phyloP scores from a whole-genome alignment of 1,284 basidiomycete genomes.

The Microstroma glucosiphilum region DNA sequence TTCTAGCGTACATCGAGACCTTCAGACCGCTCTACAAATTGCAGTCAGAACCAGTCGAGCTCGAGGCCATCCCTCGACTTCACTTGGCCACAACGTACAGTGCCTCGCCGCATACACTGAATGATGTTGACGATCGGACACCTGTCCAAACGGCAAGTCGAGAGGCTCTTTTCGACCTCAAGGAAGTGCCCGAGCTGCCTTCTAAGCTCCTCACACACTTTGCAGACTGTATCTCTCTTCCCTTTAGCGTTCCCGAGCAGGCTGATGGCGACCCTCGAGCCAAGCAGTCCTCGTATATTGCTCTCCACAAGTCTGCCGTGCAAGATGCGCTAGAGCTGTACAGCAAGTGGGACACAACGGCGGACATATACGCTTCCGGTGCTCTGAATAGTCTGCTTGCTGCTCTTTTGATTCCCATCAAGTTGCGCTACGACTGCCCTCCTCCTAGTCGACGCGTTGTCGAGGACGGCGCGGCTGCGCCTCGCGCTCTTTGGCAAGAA shows the following conservation, averaged over 20 bases:
- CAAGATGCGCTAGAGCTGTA: slow-evolving; percentile 67
- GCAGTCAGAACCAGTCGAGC: slow-evolving; percentile 42
- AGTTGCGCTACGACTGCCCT: slow-evolving; percentile 89
- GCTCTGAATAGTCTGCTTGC: slow-evolving; percentile 76
- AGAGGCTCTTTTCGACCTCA: slow-evolving; percentile 62
- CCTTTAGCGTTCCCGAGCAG: slow-evolving; percentile 59
- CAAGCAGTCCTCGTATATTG: slow-evolving; percentile 74
- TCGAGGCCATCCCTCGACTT: slow-evolving; percentile 62
- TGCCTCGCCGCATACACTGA: slow-evolving; percentile 73
- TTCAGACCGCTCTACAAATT: slow-evolving; percentile 53
- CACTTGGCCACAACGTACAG: slow-evolving; percentile 75
- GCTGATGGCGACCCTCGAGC: not conserved
- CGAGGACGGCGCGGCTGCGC: not conserved
- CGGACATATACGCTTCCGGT: slow-evolving; percentile 68
- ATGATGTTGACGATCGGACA: slow-evolving; percentile 75
- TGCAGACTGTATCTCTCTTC: slow-evolving; percentile 74
- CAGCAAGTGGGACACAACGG: slow-evolving; percentile 59
- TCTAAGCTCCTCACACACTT: slow-evolving; percentile 74
- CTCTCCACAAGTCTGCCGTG: slow-evolving; percentile 77
- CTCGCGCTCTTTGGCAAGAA: slow-evolving; percentile 28
- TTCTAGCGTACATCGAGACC: slow-evolving; percentile 71
- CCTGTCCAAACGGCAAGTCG: slow-evolving; percentile 71
- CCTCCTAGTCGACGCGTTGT: slow-evolving; percentile 43
- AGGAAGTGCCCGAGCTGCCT: slow-evolving; percentile 59
- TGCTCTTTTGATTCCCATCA: slow-evolving; percentile 64